Evolutionary conservation across 257 asterid species (phyloP), one percentile per base, ranked within the genome.

Genomic region (Oldenlandia corymbosa): DNA sequence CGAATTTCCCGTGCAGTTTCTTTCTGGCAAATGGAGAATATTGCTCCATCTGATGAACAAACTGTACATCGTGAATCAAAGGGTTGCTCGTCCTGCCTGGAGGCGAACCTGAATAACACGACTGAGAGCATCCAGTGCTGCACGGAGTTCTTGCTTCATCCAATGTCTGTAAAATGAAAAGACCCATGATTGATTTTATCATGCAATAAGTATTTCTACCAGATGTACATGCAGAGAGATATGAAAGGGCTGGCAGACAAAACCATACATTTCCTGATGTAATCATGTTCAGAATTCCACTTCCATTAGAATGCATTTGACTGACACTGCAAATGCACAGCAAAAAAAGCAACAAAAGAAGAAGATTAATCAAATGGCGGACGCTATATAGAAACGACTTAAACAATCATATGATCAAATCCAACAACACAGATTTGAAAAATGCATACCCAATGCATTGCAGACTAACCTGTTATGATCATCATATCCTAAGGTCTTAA

Each of bases 51-150:
- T 71, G 82, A 70, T 58, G 78, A 60, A 75, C 65, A 63, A 86
- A 84, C n/a, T 80, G 87, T 32, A 73, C 76, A 50, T 86, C 95
- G 7, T 84, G 88, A 32, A 86, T 77, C 75, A 84, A 73, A 2
- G 91, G 91, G 45, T 86, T 82, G 31, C 71, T 73, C 14, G 81
- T 79, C 69, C 90, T 77, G 28, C 76, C 72, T 0, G 93, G 87
- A 4, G 89, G 89, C 6, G 87, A 83, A 36, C 83, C 84, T 0
- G 73, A 47, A 78, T 73, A 73, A 75, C 73, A 74, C 2, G 73
- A 32, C 21, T 74, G 58, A 0, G 76, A 47, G 27, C 69, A 74
- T 26, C 63, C 61, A 18, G 10, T 49, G 9, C 16, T 45, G 71
- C 69, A 69, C 49, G 60, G 60, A 11, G 79, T 24, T 63, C 76